Evolutionary conservation across 2,329 filamentous ascomycete species (phyloP), one percentile per base, ranked within the genome.

Genomic region (Reticulascus tulasneorum): DNA sequence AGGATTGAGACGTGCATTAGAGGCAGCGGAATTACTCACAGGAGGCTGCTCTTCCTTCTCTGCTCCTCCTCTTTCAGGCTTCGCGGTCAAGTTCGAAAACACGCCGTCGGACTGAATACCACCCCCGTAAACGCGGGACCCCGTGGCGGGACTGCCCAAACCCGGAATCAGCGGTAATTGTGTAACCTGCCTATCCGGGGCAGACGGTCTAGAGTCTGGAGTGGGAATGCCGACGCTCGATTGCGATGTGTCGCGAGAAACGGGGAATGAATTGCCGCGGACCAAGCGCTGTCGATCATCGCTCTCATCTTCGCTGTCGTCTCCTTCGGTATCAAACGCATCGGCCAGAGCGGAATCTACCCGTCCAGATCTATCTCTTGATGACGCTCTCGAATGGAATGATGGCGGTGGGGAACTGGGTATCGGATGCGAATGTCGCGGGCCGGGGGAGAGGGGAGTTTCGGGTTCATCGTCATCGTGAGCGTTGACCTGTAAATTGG

Each of bases 41-140:
- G 93, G 93, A 68, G 93, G 93, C 62, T 86, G 77, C 62, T 98
- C 93, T 45, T 98, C 93, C 40, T 86, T 70, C 48, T 82, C 79
- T 45, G 87, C 84, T 42, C 86, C 84, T 19, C 81, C 84, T 27
- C 80, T 73, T 51, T 94, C 87, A 0, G 91, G 91, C 58, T 95
- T 91, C 11, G 93, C 93, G 48, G 80, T 88, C 48, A 98, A 64
- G 58, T 98, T 98, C 36, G 91, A 93, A 65, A 95, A 98, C 18
- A 98, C 93, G 43, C 93, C 93, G 62, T 97, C 93, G 32, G 87
- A 89, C 36, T 85, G 82, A n/a, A 81, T 77, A 17, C 82, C 83
- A 35, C 83, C 78, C 27, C 87, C 84, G 43, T 87, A 79, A 3
- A 85, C 73, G 44, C 77, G 67, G 21, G 58, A 64, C n/a, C 51